Evolutionary conservation across 1,284 basidiomycete genomes (phyloP), one percentile per base, ranked within the genome.

Genomic region (Cryptococcus sp.): DNA sequence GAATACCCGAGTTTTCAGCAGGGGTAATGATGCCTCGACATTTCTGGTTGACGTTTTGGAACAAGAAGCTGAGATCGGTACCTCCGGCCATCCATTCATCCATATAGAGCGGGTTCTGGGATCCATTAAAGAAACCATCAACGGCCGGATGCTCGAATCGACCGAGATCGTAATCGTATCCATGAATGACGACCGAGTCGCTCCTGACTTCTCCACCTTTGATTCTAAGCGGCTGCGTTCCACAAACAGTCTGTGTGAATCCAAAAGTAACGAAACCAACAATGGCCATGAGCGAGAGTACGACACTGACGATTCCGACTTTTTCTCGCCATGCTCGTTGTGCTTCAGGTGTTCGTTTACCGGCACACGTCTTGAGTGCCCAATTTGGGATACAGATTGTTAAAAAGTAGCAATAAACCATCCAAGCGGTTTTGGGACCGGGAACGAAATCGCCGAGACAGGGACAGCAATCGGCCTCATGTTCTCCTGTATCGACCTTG

Each of bases 211-310:
- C 76, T 19, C 90, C 91, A 45, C 86, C 82, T 60, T 86, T 84
- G 78, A 83, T 92, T 16, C 91, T 85, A 49, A 86, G 83, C 25
- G 86, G 81, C 19, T 89, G 87, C 41, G 79, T 86, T 36, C 91
- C 90, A 73, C 94, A 98, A 32, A 98, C 93, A 48, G 85, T 79
- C 69, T 92, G 83, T 3, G 93, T 98, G 79, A 99, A 99, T n/a
- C 96, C 94, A 76, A 99, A 99, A 2, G 94, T 98, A 70, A 99
- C 81, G 82, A 92, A 98, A 74, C 93, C 94, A 69, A 99, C 96
- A 45, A 80, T 82, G 21, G 87, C 86, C 94, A 98, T 98, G 60
- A 92, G 82, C 19, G 74, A 7, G 16, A 83, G 70, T 63, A 96
- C 90, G 74, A 98, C 82, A 59, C 80, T 78, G 52, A 99, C 78